phyloP scores from a whole-genome alignment of 73 alveolate species.

The Uronychia setigera region DNA sequence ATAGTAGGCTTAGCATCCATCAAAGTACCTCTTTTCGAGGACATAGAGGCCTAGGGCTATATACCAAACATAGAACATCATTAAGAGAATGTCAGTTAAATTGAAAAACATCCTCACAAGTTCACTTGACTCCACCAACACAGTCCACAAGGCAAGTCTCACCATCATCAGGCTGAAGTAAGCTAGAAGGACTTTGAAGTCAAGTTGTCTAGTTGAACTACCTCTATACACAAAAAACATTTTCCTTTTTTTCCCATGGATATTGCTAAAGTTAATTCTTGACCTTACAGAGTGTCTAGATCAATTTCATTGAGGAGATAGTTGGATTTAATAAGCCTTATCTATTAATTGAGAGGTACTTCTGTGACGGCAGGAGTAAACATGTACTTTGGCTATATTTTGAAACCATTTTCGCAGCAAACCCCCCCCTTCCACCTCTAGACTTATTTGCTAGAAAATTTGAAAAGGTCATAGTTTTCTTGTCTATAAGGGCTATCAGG shows the following conservation, averaged over 20 bases:
- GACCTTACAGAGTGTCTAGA: background rate
- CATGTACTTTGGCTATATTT: too few species aligned
- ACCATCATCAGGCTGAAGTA: background rate
- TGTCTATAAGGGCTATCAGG: too few species aligned
- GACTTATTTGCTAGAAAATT: too few species aligned
- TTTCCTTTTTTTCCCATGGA: background rate
- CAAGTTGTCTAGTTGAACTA: background rate
- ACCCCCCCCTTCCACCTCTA: too few species aligned
- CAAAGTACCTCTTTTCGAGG: background rate
- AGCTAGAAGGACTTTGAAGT: background rate
- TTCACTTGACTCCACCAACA: background rate
- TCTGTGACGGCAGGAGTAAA: too few species aligned
- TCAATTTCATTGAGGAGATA: background rate
- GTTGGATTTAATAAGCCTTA: background rate
- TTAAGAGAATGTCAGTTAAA: background rate
- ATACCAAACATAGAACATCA: background rate
- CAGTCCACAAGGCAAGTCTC: background rate
- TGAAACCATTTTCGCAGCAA: too few species aligned
- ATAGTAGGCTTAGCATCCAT: background rate
- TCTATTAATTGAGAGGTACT: too few species aligned
- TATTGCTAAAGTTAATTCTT: background rate
- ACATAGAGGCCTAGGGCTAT: background rate
- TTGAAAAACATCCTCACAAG: background rate
- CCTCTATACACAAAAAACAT: background rate
- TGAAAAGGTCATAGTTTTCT: too few species aligned